Evolutionary conservation across 371 early-diverging fungal genomes (phyloP), one percentile per base, ranked within the genome.

Genomic region (Umbelopsis sp.): DNA sequence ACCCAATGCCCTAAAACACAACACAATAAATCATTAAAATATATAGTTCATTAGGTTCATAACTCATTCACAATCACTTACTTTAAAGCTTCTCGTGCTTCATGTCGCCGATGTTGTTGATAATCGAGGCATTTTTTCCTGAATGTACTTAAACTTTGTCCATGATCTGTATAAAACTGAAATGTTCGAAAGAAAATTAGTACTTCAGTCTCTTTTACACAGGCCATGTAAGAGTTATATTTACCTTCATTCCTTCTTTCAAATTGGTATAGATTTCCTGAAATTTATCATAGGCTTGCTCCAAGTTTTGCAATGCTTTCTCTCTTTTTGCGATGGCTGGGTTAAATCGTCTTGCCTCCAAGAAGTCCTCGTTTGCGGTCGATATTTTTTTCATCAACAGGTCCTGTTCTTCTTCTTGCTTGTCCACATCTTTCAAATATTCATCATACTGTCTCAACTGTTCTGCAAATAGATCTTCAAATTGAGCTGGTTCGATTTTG

Each of bases 401-500:
- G 11, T 74, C 80, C 69, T 95, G 95, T 20, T 69, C 69, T 29
- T 78, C 80, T 14, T 87, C 86, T 44, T 85, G 83, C 0, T 82
- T 68, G 67, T 91, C 87, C 25, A 87, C 84, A 12, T 80, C 75
- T 69, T 89, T 82, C n/a, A 87, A 66, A 73, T 86, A 88, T 2
- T 77, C 76, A 66, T 89, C 88, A 53, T 94, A 95, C 69, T 87
- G 88, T 63, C 86, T 79, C 38, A 94, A 67, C 22, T 88, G 83
- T 63, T 89, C 85, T 22, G 80, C 82, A 80, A 94, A 93, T 50
- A 91, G 68, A 11, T 89, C 89, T 67, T 93, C 92, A 67, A 93
- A 93, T 65, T 92, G 91, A n/a, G 90, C 89, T n/a, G 90, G 84
- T 70, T 92, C 93, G 63, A 92, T 89, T 70, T 91, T 89, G 52